Evolutionary conservation across 176 grass and related monocot genomes (phyloP).

Genomic region (Hsuehochloa calcarea): DNA sequence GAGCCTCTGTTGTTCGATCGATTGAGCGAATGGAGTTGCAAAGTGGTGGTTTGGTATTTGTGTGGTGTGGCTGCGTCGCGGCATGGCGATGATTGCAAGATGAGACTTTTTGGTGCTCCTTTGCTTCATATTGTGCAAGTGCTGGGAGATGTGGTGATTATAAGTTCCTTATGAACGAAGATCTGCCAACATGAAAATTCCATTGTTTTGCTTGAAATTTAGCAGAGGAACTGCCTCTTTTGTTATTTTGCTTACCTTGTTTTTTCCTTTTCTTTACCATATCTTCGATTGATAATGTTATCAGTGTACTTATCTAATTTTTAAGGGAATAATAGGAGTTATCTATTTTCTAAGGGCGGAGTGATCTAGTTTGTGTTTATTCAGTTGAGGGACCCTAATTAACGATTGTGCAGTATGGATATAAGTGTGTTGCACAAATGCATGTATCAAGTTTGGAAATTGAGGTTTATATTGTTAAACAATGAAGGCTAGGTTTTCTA

Average conservation of each 20-base stretch:
- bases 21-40: background rate
- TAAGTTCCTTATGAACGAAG: background rate
- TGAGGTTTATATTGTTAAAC: background rate
- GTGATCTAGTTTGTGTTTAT: constrained; percentile 1
- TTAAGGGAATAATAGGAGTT: background rate
- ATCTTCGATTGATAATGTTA: background rate
- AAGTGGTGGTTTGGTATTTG: background rate
- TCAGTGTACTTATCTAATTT: background rate
- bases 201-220: background rate
- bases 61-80: background rate
- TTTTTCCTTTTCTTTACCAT: background rate
- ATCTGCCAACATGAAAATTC: background rate
- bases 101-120: background rate
- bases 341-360: background rate
- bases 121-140: background rate
- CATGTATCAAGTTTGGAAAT: background rate
- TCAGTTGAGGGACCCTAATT: background rate
- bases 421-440: background rate
- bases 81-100: background rate
- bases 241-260: background rate
- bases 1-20: background rate
- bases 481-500: too few relatives aligned
- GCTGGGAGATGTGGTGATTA: background rate
- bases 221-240: background rate
- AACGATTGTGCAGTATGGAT: background rate